phyloP scores from a whole-genome alignment of 2,329 filamentous ascomycete genomes.

The Claviceps capensis region DNA sequence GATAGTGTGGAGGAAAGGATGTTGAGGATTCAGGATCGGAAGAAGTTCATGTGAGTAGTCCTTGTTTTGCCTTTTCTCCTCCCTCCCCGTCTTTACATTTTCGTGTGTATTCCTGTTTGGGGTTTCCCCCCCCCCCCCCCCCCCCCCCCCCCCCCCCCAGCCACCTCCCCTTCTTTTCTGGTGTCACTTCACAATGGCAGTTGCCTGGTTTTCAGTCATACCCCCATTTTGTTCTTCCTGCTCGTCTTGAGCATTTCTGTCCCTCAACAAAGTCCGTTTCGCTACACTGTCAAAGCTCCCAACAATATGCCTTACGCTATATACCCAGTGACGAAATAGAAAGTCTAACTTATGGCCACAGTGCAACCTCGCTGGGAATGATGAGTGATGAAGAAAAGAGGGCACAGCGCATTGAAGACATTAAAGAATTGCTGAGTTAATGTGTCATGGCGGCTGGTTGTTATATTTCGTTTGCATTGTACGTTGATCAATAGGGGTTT shows the following conservation, averaged over 20 bases:
- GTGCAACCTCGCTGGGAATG: slow-evolving; percentile 88
- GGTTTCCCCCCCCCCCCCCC: no score
- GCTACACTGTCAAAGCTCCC: neutral
- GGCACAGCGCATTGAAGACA: slow-evolving; percentile 80
- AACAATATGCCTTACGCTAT: no score
- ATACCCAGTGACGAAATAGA: no score
- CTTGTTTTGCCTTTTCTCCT: neutral
- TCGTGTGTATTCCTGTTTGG: neutral
- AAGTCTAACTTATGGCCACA: slow-evolving; percentile 20
- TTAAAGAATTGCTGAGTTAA: slow-evolving; percentile 71
- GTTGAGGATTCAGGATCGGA: slow-evolving; percentile 83
- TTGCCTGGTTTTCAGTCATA: neutral
- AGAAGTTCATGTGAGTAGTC: slow-evolving; percentile 76
- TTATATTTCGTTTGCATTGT: no score
- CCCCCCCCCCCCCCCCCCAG: no score
- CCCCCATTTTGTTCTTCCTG: neutral
- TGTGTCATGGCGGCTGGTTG: no score
- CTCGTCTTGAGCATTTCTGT: neutral
- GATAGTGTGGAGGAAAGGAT: slow-evolving; percentile 92
- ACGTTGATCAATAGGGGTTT: no score
- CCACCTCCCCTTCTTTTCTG: no score
- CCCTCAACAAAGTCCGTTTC: neutral
- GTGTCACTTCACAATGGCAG: no score
- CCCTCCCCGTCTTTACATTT: neutral
- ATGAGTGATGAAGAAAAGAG: slow-evolving; percentile 91